Conservation (phyloP, 805 yeast genomes). For the Kregervanrija fluxuum region DNA sequence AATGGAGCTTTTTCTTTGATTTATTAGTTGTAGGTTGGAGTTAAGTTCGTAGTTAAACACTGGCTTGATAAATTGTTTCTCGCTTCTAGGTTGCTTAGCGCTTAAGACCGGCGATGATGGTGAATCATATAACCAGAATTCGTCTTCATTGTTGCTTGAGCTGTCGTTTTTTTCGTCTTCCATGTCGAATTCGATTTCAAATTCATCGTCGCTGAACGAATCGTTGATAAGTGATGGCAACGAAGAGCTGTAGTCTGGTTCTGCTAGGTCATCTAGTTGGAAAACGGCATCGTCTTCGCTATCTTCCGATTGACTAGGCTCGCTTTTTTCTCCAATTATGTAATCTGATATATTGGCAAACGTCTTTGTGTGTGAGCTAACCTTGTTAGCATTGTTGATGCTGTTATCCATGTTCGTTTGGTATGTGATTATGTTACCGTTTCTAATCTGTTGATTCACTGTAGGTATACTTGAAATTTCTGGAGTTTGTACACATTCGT, state of each 20-base stretch:
- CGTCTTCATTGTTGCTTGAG: background rate
- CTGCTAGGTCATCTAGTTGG: constrained; percentile 17
- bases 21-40: no score
- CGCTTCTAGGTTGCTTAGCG: no score
- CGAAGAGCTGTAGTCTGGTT: constrained; percentile 14
- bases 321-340: background rate
- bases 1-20: background rate
- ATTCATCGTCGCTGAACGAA: background rate
- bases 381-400: background rate
- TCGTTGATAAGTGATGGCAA: constrained; percentile 14
- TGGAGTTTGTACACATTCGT: background rate
- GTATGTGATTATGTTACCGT: constrained; percentile 1
- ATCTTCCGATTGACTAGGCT: constrained; percentile 1
- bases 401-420: background rate
- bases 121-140: background rate
- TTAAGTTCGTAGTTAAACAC: no score
- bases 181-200: constrained; percentile 1
- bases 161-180: background rate
- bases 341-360: constrained; percentile 3
- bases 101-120: background rate
- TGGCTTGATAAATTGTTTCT: no score
- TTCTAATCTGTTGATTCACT: background rate
- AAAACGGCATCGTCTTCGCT: constrained; percentile 14
- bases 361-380: background rate
- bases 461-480: background rate